These are phyloP conservation scores for Trichoderma sp. DNA, from an alignment of 2,329 filamentous ascomycete species.

Conservation along the genomic window DNA sequence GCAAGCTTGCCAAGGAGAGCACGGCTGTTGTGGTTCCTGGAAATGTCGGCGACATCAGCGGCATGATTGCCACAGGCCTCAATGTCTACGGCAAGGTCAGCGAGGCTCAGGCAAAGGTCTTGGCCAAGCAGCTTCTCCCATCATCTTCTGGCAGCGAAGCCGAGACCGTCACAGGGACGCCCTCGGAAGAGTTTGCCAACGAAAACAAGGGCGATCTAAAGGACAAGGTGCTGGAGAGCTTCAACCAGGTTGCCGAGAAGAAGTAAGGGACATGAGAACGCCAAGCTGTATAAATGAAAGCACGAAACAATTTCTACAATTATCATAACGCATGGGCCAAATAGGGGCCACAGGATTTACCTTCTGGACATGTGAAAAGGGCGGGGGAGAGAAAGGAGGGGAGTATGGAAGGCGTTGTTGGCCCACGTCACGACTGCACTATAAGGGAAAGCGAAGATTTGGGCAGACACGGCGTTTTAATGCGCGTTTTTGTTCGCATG, in stretches of 20 bases:
- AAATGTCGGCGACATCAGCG: conserved; percentile 92
- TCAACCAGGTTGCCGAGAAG: conserved; percentile 40
- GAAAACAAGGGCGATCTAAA: conserved; percentile 35
- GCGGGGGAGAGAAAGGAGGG: background rate
- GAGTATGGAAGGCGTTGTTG: conserved; percentile 7
- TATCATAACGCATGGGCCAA: background rate
- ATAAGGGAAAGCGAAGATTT: background rate
- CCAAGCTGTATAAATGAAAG: background rate
- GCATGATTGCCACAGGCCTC: conserved; percentile 96
- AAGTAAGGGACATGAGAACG: conserved; percentile 26
- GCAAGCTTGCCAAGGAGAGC: conserved; percentile 88
- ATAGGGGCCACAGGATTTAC: background rate
- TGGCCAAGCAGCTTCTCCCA: conserved; percentile 56
- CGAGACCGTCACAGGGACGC: background rate
- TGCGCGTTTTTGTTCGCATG: background rate
- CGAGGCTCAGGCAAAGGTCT: conserved; percentile 70
- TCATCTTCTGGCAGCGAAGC: conserved; percentile 23
- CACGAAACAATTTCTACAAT: background rate
- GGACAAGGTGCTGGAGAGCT: conserved; percentile 44
- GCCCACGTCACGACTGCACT: conserved; percentile 9
- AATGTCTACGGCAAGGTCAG: conserved; percentile 94
- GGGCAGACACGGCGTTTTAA: conserved; percentile 13
- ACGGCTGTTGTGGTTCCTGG: conserved; percentile 95
- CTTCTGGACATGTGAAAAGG: background rate
- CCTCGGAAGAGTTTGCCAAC: conserved; percentile 22